Percentiles rank a stretch among this genome's conserved stretches.
phyloP scores from a whole-genome alignment of 73 alveolate species.

The Blepharisma japonicum region DNA sequence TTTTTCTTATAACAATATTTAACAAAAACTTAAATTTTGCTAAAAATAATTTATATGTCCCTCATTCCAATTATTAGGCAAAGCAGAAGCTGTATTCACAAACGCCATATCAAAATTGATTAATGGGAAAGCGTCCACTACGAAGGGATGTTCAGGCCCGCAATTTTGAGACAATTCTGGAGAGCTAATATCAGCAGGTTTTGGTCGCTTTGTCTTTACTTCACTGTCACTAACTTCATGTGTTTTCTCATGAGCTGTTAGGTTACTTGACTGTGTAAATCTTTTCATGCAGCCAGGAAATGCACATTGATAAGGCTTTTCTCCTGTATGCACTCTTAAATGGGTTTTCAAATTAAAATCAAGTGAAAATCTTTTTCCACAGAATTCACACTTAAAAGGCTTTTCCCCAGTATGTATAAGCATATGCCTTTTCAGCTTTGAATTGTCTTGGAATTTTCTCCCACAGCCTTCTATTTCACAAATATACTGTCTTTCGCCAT shows the following conservation, averaged over 20 bases:
- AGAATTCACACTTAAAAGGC: conserved; percentile 85
- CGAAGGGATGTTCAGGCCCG: too few relatives aligned
- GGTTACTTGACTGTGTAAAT: conserved; percentile 76
- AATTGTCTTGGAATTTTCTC: conserved; percentile 80
- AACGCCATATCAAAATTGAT: too few relatives aligned
- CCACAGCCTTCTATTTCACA: conserved; percentile 78
- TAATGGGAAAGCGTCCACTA: too few relatives aligned
- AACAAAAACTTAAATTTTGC: too few relatives aligned
- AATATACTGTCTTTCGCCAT: conserved; percentile 28
- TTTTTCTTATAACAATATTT: too few relatives aligned
- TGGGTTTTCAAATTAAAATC: conserved; percentile 85
- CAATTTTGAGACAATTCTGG: too few relatives aligned
- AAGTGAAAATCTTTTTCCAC: conserved; percentile 78
- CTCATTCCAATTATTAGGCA: too few relatives aligned
- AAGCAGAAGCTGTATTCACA: too few relatives aligned
- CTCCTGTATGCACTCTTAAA: conserved; percentile 88
- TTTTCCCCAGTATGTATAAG: conserved; percentile 93
- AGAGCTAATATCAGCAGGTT: not conserved
- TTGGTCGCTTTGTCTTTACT: conserved; percentile 9
- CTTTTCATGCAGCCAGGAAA: conserved; percentile 80
- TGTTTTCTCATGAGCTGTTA: conserved; percentile 88
- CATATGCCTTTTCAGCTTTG: conserved; percentile 80
- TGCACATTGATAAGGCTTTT: conserved; percentile 83
- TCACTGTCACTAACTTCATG: conserved; percentile 40
- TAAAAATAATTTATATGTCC: too few relatives aligned